These are phyloP conservation scores for Acer yangbiense DNA, from an alignment of 345 rosid genomes.

Conservation along the genomic window DNA sequence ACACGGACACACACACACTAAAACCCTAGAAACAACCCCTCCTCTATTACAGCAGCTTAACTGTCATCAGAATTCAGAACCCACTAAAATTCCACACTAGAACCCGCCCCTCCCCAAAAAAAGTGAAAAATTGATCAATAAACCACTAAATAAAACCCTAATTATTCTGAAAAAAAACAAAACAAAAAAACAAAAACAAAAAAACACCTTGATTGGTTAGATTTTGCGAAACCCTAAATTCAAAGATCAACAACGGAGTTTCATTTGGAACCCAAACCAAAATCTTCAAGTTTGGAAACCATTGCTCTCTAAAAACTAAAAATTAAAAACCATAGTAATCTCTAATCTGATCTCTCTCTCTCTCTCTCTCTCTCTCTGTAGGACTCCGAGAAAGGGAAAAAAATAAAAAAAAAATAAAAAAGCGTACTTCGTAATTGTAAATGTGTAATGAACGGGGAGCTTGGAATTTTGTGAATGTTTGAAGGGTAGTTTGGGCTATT, in stretches of 20 bases:
- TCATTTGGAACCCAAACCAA: not conserved
- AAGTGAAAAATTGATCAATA: not conserved
- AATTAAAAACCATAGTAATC: not conserved
- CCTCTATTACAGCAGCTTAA: conserved; percentile 21
- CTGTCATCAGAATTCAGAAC: conserved; percentile 27
- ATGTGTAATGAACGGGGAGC: not conserved
- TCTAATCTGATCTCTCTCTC: conserved; percentile 14
- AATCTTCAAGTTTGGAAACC: not conserved
- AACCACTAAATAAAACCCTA: conserved; percentile 7
- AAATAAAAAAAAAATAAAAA: not conserved
- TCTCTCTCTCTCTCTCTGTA: conserved; percentile 11
- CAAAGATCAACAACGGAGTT: not conserved
- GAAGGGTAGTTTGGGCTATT: conserved; percentile 34
- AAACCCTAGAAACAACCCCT: conserved; percentile 40
- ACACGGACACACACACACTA: conserved; percentile 13
- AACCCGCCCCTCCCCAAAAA: not conserved
- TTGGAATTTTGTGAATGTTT: conserved; percentile 28
- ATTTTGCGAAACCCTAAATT: conserved; percentile 12
- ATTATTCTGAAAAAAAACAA: not conserved
- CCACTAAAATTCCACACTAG: not conserved
- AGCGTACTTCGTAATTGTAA: not conserved
- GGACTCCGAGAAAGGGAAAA: conserved; percentile 19
- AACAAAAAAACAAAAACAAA: not conserved
- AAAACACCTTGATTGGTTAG: conserved; percentile 1
- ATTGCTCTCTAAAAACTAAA: not conserved